A percentile compares a stretch with the other conserved stretches of the same genome.
Evolutionary conservation across 2,329 filamentous ascomycete genomes (phyloP).

Genomic region (Colletotrichum sidae): DNA sequence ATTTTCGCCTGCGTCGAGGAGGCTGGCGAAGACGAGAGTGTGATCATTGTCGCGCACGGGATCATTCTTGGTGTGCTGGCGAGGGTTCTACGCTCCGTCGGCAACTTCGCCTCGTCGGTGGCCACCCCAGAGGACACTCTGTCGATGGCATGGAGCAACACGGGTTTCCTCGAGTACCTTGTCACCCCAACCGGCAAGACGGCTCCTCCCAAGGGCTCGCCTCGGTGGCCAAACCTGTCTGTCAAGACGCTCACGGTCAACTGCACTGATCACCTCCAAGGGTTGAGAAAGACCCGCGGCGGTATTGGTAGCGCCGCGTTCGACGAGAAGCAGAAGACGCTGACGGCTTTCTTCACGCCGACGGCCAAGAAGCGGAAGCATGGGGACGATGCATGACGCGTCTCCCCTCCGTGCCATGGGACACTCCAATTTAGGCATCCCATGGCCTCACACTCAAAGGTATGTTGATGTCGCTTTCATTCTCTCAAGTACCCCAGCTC

Average conservation of each 20-base stretch:
- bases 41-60: slow-evolving; percentile 85
- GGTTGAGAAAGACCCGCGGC: slow-evolving; percentile 82
- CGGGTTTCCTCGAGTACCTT: slow-evolving; percentile 56
- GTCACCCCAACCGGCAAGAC: slow-evolving; percentile 4
- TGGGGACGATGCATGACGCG: slow-evolving; percentile 41
- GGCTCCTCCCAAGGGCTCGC: neutral
- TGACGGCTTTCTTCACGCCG: slow-evolving; percentile 78
- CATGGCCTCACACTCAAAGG: slow-evolving; percentile 43
- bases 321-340: slow-evolving; percentile 79
- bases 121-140: slow-evolving; percentile 41
- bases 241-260: slow-evolving; percentile 72
- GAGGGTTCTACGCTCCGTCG: slow-evolving; percentile 55
- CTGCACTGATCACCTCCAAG: slow-evolving; percentile 75
- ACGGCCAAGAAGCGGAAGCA: slow-evolving; percentile 62
- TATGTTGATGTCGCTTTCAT: slow-evolving; percentile 47
- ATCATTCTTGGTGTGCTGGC: slow-evolving; percentile 80
- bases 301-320: slow-evolving; percentile 84
- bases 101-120: slow-evolving; percentile 36
- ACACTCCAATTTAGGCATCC: neutral
- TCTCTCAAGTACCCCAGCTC: slow-evolving; percentile 50
- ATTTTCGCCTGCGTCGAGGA: slow-evolving; percentile 48
- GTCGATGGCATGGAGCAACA: slow-evolving; percentile 63
- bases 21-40: slow-evolving; percentile 36
- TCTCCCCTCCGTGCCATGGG: neutral
- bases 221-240: slow-evolving; percentile 53